Evolutionary conservation across 306 rosid genomes (phyloP).

Genomic region (Trichosanthes truncata): DNA sequence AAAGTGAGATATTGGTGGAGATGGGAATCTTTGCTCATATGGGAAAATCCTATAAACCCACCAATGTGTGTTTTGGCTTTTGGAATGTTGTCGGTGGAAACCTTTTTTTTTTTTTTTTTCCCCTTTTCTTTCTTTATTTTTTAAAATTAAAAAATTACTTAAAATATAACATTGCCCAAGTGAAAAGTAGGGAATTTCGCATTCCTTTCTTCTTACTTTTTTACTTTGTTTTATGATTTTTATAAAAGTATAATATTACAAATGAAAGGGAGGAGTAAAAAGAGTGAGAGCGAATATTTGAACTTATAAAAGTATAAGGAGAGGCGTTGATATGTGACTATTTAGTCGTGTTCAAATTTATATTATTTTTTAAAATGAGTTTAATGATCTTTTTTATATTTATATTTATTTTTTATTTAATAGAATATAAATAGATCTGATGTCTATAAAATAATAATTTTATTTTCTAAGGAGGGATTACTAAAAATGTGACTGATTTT

Average conservation of each 20-base stretch:
- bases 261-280: too few species aligned
- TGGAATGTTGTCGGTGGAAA: slow-evolving; percentile 25
- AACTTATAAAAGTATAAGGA: too few species aligned
- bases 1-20: slow-evolving; percentile 1
- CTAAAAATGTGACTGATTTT: neutral
- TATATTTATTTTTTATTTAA: neutral
- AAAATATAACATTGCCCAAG: neutral
- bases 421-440: neutral
- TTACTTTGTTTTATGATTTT: too few species aligned
- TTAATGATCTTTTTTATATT: too few species aligned
- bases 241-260: too few species aligned
- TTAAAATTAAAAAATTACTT: neutral
- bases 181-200: neutral
- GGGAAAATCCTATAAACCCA: neutral
- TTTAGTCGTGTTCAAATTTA: too few species aligned
- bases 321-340: too few species aligned
- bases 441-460: neutral
- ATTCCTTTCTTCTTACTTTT: too few species aligned
- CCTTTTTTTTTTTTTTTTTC: neutral
- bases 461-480: neutral
- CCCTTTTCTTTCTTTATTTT: neutral
- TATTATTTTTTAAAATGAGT: too few species aligned
- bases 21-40: slow-evolving; percentile 5
- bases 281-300: too few species aligned
- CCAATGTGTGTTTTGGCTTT: neutral